These are phyloP conservation scores for Paecilomyces dactylethromorphus DNA, from an alignment of 2,329 filamentous ascomycete species.

Conservation along the genomic window DNA sequence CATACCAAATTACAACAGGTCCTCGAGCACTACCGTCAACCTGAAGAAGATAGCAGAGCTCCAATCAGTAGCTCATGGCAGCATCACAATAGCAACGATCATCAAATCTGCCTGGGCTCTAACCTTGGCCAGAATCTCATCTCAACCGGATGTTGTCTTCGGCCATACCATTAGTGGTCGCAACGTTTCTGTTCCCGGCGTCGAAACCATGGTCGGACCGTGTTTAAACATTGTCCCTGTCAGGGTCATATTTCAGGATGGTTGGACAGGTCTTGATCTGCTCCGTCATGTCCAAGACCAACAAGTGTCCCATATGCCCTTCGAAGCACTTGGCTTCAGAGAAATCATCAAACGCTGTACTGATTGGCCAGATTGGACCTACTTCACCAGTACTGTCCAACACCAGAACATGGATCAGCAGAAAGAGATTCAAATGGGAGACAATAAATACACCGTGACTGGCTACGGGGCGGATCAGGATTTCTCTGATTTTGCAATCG, in stretches of 20 bases:
- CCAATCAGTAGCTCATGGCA: constrained; percentile 43
- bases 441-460: constrained; percentile 31
- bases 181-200: constrained; percentile 50
- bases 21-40: constrained; percentile 28
- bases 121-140: constrained; percentile 51
- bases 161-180: constrained; percentile 61
- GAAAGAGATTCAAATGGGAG: constrained; percentile 30
- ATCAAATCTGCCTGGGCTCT: constrained; percentile 64
- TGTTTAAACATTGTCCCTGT: constrained; percentile 64
- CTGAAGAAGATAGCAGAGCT: constrained; percentile 29
- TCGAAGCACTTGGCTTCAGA: constrained; percentile 49
- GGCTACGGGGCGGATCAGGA: constrained; percentile 34
- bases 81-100: constrained; percentile 57
- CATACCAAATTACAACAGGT: constrained; percentile 27
- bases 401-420: constrained; percentile 33
- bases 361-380: constrained; percentile 35
- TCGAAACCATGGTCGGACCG: constrained; percentile 56
- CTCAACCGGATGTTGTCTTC: constrained; percentile 54
- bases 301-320: constrained; percentile 50
- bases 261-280: constrained; percentile 48
- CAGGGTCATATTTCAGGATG: constrained; percentile 48
- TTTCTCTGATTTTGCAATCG: constrained; percentile 33
- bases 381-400: constrained; percentile 36
- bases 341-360: constrained; percentile 46
- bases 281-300: constrained; percentile 51